Evolutionary conservation across 805 yeast species (phyloP).

Genomic region (Saturnispora mendoncae): DNA sequence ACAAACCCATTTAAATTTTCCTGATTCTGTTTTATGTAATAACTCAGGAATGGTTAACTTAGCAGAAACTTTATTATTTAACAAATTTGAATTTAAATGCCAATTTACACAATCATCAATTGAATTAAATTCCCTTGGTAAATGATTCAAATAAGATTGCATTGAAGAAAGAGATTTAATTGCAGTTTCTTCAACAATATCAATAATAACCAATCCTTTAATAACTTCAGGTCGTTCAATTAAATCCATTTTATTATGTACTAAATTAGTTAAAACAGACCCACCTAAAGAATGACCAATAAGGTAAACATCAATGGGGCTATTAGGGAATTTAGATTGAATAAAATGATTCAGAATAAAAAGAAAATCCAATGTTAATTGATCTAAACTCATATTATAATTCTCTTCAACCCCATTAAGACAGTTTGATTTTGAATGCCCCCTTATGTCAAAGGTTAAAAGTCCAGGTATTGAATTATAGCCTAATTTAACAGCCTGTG

Average conservation of each 20-base stretch:
- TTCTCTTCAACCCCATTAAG: conserved; percentile 19
- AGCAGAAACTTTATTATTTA: conserved; percentile 57
- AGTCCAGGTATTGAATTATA: conserved; percentile 45
- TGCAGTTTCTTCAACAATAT: conserved; percentile 93
- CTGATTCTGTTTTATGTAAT: conserved; percentile 30
- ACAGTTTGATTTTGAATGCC: conserved; percentile 57
- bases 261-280: conserved; percentile 56
- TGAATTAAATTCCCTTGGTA: conserved; percentile 54
- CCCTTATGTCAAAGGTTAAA: conserved; percentile 71
- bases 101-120: conserved; percentile 63
- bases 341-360: conserved; percentile 38
- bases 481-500: conserved; percentile 21
- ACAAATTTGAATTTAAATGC: conserved; percentile 54
- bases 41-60: conserved; percentile 63
- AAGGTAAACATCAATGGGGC: conserved; percentile 35
- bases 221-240: conserved; percentile 25
- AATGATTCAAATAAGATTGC: conserved; percentile 51
- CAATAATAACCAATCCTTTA: conserved; percentile 70
- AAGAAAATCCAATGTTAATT: conserved; percentile 51
- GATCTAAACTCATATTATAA: conserved; percentile 36
- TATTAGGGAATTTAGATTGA: conserved; percentile 7
- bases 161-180: conserved; percentile 57
- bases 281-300: conserved; percentile 96
- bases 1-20: conserved; percentile 45
- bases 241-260: conserved; percentile 19